Evolutionary conservation across 1,284 basidiomycete species (phyloP).

Genomic region (Leccinum solheimii): DNA sequence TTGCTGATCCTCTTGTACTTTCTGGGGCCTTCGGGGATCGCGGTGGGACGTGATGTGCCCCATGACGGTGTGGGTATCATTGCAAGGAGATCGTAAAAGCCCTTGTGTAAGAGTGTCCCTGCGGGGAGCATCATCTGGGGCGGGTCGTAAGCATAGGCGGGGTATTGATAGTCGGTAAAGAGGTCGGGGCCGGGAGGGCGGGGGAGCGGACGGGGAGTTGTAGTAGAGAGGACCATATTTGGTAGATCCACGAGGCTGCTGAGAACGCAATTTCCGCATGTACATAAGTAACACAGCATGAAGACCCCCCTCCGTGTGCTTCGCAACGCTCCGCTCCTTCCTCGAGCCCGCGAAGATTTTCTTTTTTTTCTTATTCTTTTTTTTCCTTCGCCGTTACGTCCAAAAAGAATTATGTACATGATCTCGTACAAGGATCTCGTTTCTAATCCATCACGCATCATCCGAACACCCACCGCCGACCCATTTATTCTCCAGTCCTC

Average conservation of each 20-base stretch:
- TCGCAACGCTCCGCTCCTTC: slow-evolving; percentile 20
- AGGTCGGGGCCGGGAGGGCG: slow-evolving; percentile 26
- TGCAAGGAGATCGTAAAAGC: slow-evolving; percentile 85
- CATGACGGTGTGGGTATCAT: slow-evolving; percentile 72
- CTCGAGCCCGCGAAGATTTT: slow-evolving; percentile 34
- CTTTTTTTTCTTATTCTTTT: not conserved
- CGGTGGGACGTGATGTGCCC: slow-evolving; percentile 34
- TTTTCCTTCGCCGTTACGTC: slow-evolving; percentile 11
- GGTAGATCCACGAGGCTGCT: not conserved
- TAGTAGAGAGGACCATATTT: slow-evolving; percentile 3
- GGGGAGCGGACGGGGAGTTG: slow-evolving; percentile 1
- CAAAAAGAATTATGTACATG: slow-evolving; percentile 16
- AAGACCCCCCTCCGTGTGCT: slow-evolving; percentile 10
- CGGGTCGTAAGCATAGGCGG: slow-evolving; percentile 28
- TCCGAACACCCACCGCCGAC: slow-evolving; percentile 29
- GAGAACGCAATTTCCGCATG: slow-evolving; percentile 39
- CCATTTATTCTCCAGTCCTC: slow-evolving; percentile 32
- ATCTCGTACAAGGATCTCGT: slow-evolving; percentile 24
- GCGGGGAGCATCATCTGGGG: slow-evolving; percentile 52
- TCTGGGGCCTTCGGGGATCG: slow-evolving; percentile 45
- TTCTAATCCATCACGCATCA: slow-evolving; percentile 28
- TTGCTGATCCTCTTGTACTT: slow-evolving; percentile 75
- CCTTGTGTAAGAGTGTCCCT: slow-evolving; percentile 76
- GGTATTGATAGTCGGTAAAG: slow-evolving; percentile 44
- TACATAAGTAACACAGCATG: slow-evolving; percentile 18